Conservation (phyloP, 805 yeast species). For the Isabelozyma rhagii region DNA sequence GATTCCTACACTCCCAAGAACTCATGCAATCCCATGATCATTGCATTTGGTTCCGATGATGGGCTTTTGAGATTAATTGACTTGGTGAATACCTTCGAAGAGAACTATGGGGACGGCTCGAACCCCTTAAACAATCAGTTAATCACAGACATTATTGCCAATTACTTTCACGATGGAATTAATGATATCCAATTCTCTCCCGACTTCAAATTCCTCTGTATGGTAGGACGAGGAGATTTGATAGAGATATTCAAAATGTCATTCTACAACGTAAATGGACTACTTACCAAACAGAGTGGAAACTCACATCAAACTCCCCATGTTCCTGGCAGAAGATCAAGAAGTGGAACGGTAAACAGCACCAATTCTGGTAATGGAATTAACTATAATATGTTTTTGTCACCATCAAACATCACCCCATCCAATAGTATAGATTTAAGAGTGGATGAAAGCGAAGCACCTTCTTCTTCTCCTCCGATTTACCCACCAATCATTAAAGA, state of each 20-base stretch:
- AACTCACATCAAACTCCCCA: not conserved
- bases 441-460: slow-evolving; percentile 2
- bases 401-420: slow-evolving; percentile 20
- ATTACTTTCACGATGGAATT: slow-evolving; percentile 64
- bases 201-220: slow-evolving; percentile 44
- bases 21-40: slow-evolving; percentile 37
- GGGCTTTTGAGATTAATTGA: slow-evolving; percentile 62
- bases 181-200: slow-evolving; percentile 46
- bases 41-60: slow-evolving; percentile 60
- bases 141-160: slow-evolving; percentile 53
- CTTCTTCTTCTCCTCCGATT: not conserved
- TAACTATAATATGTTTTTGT: slow-evolving; percentile 11
- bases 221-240: slow-evolving; percentile 56
- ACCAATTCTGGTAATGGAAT: slow-evolving; percentile 9
- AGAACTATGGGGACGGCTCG: slow-evolving; percentile 21
- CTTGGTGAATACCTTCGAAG: slow-evolving; percentile 30
- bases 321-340: slow-evolving; percentile 20
- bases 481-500: slow-evolving; percentile 38
- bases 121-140: slow-evolving; percentile 18
- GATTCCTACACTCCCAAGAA: slow-evolving; percentile 4
- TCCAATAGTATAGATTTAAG: slow-evolving; percentile 19
- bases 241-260: slow-evolving; percentile 39
- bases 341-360: slow-evolving; percentile 39
- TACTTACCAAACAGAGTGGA: slow-evolving; percentile 16
- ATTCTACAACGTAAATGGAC: slow-evolving; percentile 38